Conservation (phyloP, 352 stramenopile genomes). For the Phytophthora pistaciae region DNA sequence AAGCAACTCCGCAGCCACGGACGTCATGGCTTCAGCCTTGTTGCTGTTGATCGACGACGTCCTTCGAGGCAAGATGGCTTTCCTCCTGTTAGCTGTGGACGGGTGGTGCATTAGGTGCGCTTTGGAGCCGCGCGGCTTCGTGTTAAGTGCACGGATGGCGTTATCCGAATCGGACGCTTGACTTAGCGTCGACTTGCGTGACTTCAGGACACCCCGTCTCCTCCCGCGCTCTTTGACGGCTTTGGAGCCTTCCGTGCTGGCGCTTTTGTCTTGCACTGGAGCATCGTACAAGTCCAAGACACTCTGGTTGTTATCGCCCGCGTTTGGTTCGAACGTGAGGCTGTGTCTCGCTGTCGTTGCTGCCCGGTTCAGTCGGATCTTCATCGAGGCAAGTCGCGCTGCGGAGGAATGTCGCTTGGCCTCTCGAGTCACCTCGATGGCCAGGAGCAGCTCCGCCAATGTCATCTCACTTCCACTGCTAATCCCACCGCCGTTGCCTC, state of each 20-base stretch:
- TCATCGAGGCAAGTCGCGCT: constrained; percentile 14
- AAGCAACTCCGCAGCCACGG: background rate
- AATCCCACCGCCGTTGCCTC: background rate
- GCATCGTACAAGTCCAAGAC: background rate
- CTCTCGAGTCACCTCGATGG: constrained; percentile 27
- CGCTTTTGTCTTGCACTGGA: background rate
- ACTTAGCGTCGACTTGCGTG: constrained; percentile 15
- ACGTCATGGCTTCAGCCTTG: background rate
- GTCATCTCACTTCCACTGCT: constrained; percentile 22
- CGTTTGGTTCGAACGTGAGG: background rate
- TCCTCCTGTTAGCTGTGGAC: constrained; percentile 13
- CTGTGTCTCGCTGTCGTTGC: constrained; percentile 1
- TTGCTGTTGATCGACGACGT: constrained; percentile 7
- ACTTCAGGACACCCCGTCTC: constrained; percentile 1
- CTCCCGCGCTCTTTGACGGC: constrained; percentile 9
- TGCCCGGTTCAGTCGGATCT: constrained; percentile 12
- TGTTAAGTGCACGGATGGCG: background rate
- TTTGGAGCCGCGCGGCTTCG: constrained; percentile 3
- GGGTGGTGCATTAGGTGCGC: background rate
- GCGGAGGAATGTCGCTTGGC: constrained; percentile 15
- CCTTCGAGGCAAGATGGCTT: background rate
- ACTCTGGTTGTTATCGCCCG: background rate
- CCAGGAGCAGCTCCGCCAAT: constrained; percentile 39
- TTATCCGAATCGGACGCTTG: background rate
- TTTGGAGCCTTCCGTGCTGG: background rate